phyloP scores from a whole-genome alignment of 2,329 filamentous ascomycete genomes.

The Cryphonectria carpinicola region DNA sequence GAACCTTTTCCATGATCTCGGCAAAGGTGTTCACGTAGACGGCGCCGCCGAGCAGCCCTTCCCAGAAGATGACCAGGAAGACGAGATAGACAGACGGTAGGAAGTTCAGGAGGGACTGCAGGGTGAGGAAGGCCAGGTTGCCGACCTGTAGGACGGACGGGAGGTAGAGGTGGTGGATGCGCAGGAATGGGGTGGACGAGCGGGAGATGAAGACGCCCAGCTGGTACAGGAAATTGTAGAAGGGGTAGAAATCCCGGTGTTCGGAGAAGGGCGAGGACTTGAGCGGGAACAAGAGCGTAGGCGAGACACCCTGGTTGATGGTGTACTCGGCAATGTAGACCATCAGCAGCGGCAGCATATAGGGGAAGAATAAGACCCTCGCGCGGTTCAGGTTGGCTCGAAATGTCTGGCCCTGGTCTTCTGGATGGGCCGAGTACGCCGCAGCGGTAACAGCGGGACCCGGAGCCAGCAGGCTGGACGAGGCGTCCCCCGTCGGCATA shows the following conservation, averaged over 20 bases:
- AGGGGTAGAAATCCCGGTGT: conserved; percentile 88
- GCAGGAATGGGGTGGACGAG: conserved; percentile 85
- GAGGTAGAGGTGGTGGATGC: conserved; percentile 78
- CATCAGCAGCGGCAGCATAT: conserved; percentile 87
- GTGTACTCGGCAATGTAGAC: conserved; percentile 97
- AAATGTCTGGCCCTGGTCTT: conserved; percentile 42
- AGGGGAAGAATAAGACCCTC: conserved; percentile 70
- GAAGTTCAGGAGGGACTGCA: conserved; percentile 80
- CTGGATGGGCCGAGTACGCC: conserved; percentile 42
- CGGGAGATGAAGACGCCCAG: conserved; percentile 93
- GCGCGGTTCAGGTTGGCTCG: conserved; percentile 66
- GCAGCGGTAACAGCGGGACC: conserved; percentile 46
- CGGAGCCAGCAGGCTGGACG: conserved; percentile 54
- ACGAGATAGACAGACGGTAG: conserved; percentile 86
- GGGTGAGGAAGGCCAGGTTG: conserved; percentile 74
- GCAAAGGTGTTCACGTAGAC: conserved; percentile 98
- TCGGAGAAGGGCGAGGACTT: conserved; percentile 74
- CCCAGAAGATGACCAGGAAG: conserved; percentile 88
- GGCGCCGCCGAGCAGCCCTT: conserved; percentile 84
- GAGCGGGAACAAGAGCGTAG: conserved; percentile 86
- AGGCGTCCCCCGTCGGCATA: conserved; percentile 45
- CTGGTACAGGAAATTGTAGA: conserved; percentile 94
- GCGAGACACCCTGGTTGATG: conserved; percentile 93
- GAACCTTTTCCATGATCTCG: conserved; percentile 85
- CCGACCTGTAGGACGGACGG: conserved; percentile 80